Percentiles rank a stretch among this genome's conserved stretches.
Evolutionary conservation across 345 rosid genomes (phyloP).

Genomic region (Aquilaria malaccensis): DNA sequence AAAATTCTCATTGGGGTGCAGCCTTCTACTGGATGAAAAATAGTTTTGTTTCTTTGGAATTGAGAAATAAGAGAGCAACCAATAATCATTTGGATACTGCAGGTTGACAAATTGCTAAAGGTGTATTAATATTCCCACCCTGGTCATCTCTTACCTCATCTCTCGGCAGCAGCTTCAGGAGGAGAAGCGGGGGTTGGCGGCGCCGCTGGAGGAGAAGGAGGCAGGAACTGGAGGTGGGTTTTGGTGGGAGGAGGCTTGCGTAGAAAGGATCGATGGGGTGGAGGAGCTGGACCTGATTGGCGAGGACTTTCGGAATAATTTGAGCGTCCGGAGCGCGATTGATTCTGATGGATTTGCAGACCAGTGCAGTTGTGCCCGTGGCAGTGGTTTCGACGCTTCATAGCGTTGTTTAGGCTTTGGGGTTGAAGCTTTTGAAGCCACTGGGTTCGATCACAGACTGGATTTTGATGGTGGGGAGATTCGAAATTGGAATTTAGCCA

Average conservation of each 20-base stretch:
- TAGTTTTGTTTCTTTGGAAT: too few relatives aligned
- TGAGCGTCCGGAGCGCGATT: slow-evolving; percentile 2
- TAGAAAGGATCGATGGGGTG: slow-evolving; percentile 12
- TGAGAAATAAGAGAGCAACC: too few relatives aligned
- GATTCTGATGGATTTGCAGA: not conserved
- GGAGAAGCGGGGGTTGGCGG: slow-evolving; percentile 12
- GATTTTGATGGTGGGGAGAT: not conserved
- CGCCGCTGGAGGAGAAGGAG: slow-evolving; percentile 12
- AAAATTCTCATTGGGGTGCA: too few relatives aligned
- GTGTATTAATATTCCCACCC: too few relatives aligned
- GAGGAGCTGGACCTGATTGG: slow-evolving; percentile 25
- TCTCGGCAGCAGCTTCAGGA: slow-evolving; percentile 17
- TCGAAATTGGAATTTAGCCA: not conserved
- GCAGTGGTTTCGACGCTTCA: not conserved
- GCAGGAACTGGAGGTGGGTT: slow-evolving; percentile 4
- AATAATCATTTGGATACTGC: too few relatives aligned
- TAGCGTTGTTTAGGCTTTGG: not conserved
- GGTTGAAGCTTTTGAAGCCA: not conserved
- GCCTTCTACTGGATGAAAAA: too few relatives aligned
- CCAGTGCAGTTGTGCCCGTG: not conserved
- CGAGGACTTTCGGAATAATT: slow-evolving; percentile 22
- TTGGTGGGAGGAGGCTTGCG: slow-evolving; percentile 35
- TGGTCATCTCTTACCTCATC: too few relatives aligned
- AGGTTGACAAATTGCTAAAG: too few relatives aligned
- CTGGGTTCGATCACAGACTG: too few relatives aligned